Conservation (phyloP, 2,329 filamentous ascomycete genomes). For the Alternaria solani region DNA sequence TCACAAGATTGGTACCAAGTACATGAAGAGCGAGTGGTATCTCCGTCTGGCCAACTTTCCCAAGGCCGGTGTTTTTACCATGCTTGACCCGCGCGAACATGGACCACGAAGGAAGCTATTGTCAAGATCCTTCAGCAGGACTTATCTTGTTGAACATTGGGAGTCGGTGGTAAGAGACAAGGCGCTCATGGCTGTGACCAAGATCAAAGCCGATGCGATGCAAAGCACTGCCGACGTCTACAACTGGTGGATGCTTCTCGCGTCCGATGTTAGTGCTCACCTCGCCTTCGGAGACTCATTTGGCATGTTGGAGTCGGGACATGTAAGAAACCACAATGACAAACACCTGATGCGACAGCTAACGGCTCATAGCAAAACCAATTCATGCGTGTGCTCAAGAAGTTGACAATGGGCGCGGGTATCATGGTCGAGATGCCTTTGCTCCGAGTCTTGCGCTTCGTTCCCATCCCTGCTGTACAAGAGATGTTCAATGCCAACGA, state of each 20-base stretch:
- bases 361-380: constrained; percentile 36
- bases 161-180: constrained; percentile 47
- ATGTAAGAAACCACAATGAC: constrained; percentile 29
- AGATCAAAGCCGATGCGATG: constrained; percentile 39
- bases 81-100: constrained; percentile 48
- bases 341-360: neutral
- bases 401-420: constrained; percentile 46
- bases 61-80: constrained; percentile 48
- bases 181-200: constrained; percentile 41
- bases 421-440: constrained; percentile 50
- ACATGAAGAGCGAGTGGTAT: constrained; percentile 42
- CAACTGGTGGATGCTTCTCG: constrained; percentile 52
- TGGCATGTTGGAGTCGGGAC: constrained; percentile 49
- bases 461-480: constrained; percentile 40
- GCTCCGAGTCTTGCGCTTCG: constrained; percentile 43
- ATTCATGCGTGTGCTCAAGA: constrained; percentile 49
- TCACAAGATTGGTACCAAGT: constrained; percentile 41
- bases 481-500: constrained; percentile 49
- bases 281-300: constrained; percentile 53
- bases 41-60: constrained; percentile 33
- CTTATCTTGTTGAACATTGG: constrained; percentile 49
- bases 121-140: constrained; percentile 48
- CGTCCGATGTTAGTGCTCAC: constrained; percentile 49
- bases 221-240: constrained; percentile 44
- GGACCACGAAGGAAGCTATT: constrained; percentile 47